Evolutionary conservation across 2,329 filamentous ascomycete genomes (phyloP).

Genomic region (Ceratocystis cacaofunesta): DNA sequence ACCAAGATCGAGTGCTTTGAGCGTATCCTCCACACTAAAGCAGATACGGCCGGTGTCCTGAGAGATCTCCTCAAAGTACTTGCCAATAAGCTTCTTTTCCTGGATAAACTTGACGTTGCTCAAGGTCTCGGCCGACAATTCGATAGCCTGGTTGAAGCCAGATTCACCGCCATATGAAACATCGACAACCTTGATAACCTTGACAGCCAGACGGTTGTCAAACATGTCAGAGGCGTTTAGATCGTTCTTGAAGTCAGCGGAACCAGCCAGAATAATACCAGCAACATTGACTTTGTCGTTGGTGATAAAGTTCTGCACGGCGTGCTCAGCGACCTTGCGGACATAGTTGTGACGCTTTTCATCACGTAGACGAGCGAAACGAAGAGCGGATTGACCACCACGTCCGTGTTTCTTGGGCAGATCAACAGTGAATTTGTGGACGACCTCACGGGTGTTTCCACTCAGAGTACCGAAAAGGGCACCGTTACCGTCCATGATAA

Average conservation of each 20-base stretch:
- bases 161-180: conserved; percentile 98
- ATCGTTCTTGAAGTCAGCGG: conserved; percentile 98
- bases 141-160: conserved; percentile 98
- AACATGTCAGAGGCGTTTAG: conserved; percentile 96
- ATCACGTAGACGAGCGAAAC: conserved; percentile 98
- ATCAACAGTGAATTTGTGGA: conserved; percentile 98
- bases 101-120: conserved; percentile 99
- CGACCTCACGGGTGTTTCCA: conserved; percentile 89
- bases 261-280: conserved; percentile 87
- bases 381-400: conserved; percentile 98
- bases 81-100: conserved; percentile 98
- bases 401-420: conserved; percentile 99
- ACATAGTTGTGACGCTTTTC: conserved; percentile 99
- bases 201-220: conserved; percentile 74
- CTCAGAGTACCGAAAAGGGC: conserved; percentile 92
- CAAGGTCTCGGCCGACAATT: conserved; percentile 84
- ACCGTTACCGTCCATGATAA: conserved; percentile 99
- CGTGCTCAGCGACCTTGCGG: conserved; percentile 92
- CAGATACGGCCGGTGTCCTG: conserved; percentile 94
- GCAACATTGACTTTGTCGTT: conserved; percentile 97
- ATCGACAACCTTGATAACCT: conserved; percentile 99
- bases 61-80: conserved; percentile 98
- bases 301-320: conserved; percentile 97
- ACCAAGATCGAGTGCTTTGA: conserved; percentile 91
- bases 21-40: conserved; percentile 93